Conservation (phyloP, 495 filamentous ascomycete species). For the Lepidopterella palustris region DNA sequence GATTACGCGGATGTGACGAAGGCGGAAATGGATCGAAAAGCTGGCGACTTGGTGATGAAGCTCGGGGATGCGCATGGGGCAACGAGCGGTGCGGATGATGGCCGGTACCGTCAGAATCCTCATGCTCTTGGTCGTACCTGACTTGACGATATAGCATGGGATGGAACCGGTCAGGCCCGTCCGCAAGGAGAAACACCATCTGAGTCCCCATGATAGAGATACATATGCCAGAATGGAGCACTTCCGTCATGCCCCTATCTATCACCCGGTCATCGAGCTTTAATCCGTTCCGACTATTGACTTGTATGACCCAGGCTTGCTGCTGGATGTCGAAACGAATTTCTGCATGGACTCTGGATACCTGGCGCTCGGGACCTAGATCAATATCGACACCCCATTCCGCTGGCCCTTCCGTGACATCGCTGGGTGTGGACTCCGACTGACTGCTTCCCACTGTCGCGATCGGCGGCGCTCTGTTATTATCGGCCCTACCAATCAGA, state of each 20-base stretch:
- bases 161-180: conserved; percentile 24
- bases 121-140: conserved; percentile 22
- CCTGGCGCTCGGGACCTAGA: conserved; percentile 83
- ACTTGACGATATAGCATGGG: conserved; percentile 25
- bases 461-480: conserved; percentile 1
- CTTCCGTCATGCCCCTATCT: conserved; percentile 55
- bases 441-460: not conserved
- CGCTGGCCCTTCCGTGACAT: conserved; percentile 39
- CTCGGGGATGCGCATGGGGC: conserved; percentile 23
- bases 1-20: conserved; percentile 17
- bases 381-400: conserved; percentile 73
- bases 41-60: conserved; percentile 26
- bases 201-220: conserved; percentile 86
- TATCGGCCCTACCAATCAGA: conserved; percentile 57
- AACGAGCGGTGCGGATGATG: conserved; percentile 9
- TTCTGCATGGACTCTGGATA: conserved; percentile 81
- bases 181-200: conserved; percentile 96
- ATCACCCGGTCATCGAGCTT: conserved; percentile 66
- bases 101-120: conserved; percentile 20
- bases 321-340: conserved; percentile 70
- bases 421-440: conserved; percentile 13
- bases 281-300: conserved; percentile 86
- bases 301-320: conserved; percentile 68
- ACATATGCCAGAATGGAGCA: conserved; percentile 75
- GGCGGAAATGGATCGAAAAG: conserved; percentile 23